A percentile compares a stretch with the other conserved stretches of the same genome.
Conservation (phyloP, 1,284 basidiomycete genomes). For the Chiua sp. region DNA sequence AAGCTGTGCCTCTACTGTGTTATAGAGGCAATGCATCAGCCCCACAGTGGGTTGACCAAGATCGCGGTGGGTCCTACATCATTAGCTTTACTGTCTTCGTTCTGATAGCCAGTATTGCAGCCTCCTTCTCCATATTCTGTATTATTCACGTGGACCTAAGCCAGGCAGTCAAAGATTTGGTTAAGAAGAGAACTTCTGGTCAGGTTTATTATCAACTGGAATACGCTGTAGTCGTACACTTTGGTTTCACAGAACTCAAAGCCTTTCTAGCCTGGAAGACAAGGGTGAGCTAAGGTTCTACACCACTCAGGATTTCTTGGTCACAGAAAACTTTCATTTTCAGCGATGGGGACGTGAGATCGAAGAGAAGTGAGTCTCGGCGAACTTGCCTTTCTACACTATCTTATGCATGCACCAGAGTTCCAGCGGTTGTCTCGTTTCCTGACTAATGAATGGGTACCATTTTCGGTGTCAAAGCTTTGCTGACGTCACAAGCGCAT, state of each 20-base stretch:
- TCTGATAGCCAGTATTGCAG: not conserved
- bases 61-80: conserved; percentile 1
- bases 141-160: conserved; percentile 4
- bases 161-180: not conserved
- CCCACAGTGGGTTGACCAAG: conserved; percentile 16
- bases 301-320: too few relatives aligned
- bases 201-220: conserved; percentile 10
- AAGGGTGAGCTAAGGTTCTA: not conserved
- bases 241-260: conserved; percentile 7
- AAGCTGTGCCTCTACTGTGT: conserved; percentile 3
- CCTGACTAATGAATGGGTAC: too few relatives aligned
- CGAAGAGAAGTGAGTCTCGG: not conserved
- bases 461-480: too few relatives aligned
- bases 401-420: not conserved
- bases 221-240: conserved; percentile 14
- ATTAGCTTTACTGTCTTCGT: not conserved
- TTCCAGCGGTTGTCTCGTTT: too few relatives aligned
- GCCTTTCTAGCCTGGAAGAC: conserved; percentile 10
- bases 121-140: conserved; percentile 4
- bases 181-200: not conserved
- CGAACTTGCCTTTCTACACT: too few relatives aligned
- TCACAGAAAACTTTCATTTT: not conserved
- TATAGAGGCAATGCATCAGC: conserved; percentile 10
- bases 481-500: too few relatives aligned
- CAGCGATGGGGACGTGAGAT: not conserved